Conservation (phyloP, 2,329 filamentous ascomycete genomes). For the Neonectria sp. region DNA sequence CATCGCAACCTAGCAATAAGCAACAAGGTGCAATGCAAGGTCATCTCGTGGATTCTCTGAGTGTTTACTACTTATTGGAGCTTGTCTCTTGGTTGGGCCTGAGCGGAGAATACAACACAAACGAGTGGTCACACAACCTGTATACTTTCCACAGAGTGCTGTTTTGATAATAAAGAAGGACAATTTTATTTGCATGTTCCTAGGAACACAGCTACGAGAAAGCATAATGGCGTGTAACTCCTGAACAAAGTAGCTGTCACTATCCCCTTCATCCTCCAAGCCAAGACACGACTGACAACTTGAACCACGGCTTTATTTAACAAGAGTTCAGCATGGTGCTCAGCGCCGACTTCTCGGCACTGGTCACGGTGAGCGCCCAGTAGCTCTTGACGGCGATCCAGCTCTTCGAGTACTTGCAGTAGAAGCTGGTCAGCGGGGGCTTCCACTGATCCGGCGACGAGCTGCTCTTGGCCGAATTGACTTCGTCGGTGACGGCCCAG, state of each 20-base stretch:
- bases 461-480: constrained; percentile 84
- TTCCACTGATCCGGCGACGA: constrained; percentile 82
- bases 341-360: constrained; percentile 79
- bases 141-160: neutral
- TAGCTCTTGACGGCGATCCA: constrained; percentile 86
- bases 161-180: neutral
- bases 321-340: constrained; percentile 57
- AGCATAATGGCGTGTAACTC: neutral
- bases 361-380: constrained; percentile 78
- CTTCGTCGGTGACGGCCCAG: constrained; percentile 82
- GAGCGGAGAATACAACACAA: neutral
- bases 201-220: neutral
- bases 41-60: neutral
- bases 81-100: neutral
- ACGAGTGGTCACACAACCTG: neutral
- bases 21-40: neutral
- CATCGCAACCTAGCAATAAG: too few species aligned
- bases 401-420: constrained; percentile 83
- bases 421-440: constrained; percentile 77
- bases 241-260: neutral
- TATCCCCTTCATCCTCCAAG: neutral
- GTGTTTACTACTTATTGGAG: neutral
- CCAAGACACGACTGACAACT: neutral
- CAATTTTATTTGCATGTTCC: neutral
- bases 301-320: constrained; percentile 30